These are phyloP conservation scores for Pisolithus microcarpus DNA, from an alignment of 768 basidiomycete species.

Conservation along the genomic window DNA sequence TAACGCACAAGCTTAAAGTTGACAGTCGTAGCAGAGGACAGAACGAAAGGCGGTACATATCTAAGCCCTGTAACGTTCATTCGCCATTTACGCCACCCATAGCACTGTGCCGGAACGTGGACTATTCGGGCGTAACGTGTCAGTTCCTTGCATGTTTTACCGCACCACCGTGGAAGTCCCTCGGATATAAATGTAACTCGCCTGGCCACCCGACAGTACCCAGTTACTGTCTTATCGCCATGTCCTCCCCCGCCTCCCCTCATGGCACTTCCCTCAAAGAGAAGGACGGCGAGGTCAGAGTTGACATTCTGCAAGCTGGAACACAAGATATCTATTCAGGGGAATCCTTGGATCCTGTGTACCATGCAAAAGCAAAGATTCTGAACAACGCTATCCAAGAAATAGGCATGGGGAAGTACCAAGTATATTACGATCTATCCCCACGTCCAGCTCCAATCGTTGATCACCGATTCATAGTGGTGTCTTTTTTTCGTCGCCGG, in stretches of 20 bases:
- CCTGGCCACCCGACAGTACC: not conserved
- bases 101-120: too few species aligned
- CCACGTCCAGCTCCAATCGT: not conserved
- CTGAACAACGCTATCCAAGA: constrained; percentile 58
- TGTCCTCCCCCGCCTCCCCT: constrained; percentile 11
- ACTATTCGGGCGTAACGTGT: too few species aligned
- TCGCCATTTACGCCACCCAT: too few species aligned
- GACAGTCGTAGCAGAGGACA: too few species aligned
- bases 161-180: too few species aligned
- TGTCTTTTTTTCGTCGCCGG: constrained; percentile 59
- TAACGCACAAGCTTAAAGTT: too few species aligned
- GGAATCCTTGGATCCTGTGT: constrained; percentile 43
- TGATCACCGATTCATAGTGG: constrained; percentile 34
- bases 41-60: too few species aligned
- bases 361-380: constrained; percentile 49
- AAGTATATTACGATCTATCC: constrained; percentile 30
- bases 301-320: constrained; percentile 1
- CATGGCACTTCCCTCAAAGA: not conserved
- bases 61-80: too few species aligned
- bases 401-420: constrained; percentile 67
- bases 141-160: too few species aligned
- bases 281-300: not conserved
- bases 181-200: not conserved
- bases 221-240: constrained; percentile 4
- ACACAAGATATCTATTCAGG: constrained; percentile 23